Base-by-base conservation (phyloP, 441 rosid genomes). In the Populus tomentosa region DNA sequence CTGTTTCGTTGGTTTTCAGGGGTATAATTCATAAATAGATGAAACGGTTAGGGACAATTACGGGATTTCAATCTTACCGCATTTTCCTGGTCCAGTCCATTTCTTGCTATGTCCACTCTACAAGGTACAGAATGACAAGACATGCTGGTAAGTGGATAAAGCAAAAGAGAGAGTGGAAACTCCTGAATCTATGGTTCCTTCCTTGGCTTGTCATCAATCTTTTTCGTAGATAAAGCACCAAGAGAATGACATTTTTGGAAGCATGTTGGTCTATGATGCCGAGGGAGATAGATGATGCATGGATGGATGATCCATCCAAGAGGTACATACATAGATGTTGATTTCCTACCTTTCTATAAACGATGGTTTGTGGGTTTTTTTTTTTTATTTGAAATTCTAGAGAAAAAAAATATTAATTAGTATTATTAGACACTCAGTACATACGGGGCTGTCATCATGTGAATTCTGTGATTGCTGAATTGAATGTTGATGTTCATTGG, bases 1-100 rank as follows among this genome's bases (percentile, higher is more conserved):
- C 77, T 91, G 71, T 95, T 95, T 81, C 90, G 97, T 67, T 95
- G 99, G 98, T 82, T 91, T 50, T 95, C 99, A 36, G 98, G 93
- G 78, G 90, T 90, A 80, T 94, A 80, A 92, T 3, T 6, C 40
- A 73, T 69, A 79, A 74, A 77, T 35, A 81, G 0, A 6, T 5
- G 2, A 28, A 2, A 20, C 28, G n/a, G 10, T 5, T 20, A 23
- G 46, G 77, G 62, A 10, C 33, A 30, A 9, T 56, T 2, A 56
- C n/a, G 62, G 62, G 7, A 56, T 56, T 56, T 7, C 20, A 56
- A 7, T 18, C 0, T 20, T 56, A 6, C 8, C 4, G 61, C 70
- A 20, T 18, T 68, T 16, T 33, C 10, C 26, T 32, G 36, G 42
- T 18, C 9, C 28, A 56, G 3, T 56, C 56, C 23, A 7, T n/a